Conservation (phyloP, 345 rosid genomes). For the Citrus sinensis region DVS_A1.0 CM039163.1:6779001-6779500, state of each 20-base stretch:
- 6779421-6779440: constrained; percentile 63
- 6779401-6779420: neutral
- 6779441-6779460: constrained; percentile 51
- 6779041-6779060: constrained; percentile 37
- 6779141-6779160: neutral
- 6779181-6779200: neutral
- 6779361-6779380: constrained; percentile 4
- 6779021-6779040: constrained; percentile 62
- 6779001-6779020: constrained; percentile 83
- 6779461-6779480: constrained; percentile 73
- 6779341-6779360: constrained; percentile 2
- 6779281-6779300: constrained; percentile 74
- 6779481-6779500: constrained; percentile 84
- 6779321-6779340: constrained; percentile 4
- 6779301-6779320: constrained; percentile 53
- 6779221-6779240: constrained; percentile 72
- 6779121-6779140: constrained; percentile 1
- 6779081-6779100: constrained; percentile 51
- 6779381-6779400: neutral
- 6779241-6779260: constrained; percentile 58
- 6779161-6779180: neutral
- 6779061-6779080: constrained; percentile 39
- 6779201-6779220: constrained; percentile 67
- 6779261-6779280: constrained; percentile 68
- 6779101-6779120: constrained; percentile 43